Base-by-base conservation (phyloP, 169 alveolate genomes). In the Plasmodium blacklocki region DNA sequence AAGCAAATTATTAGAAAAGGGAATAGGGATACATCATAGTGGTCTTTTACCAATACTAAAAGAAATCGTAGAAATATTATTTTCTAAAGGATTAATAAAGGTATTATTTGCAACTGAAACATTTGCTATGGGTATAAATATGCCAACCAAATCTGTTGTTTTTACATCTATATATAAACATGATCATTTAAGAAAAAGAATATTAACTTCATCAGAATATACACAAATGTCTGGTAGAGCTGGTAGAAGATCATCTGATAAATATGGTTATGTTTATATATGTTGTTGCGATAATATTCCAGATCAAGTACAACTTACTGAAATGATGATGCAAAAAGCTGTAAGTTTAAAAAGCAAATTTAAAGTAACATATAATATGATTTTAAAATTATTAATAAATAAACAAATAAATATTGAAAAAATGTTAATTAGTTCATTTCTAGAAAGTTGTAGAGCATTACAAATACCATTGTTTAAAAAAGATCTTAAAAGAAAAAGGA, bases 191-290 rank as follows among this genome's bases (percentile, higher is more conserved):
- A 89, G 95, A 43, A 80, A 93, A 26, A 95, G 98, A 56, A 92
- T 94, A 59, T 92, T 99, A 45, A 94, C 96, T 11, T 96, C 99
- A 11, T 95, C 99, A n/a, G 99, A 99, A 90, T 99, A 99, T 89
- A 96, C 99, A 8, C 91, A 98, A 94, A 98, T 98, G 99, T 97
- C 99, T 2, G 99, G 99, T 3, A 96, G 99, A 88, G 99, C 99
- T 3, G 99, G 99, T 18, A 96, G 99, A 80, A 96, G 99, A 92
- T 99, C 99, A 12, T 95, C 98, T 47, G 99, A 99, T 91, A 89
- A 90, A 3, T 95, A 94, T 64, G 99, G 99, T 11, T 95, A 96
- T 88, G 99, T 98, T 3, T 97, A 97, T 83, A 89, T 99, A 15
- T 96, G 96, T 63, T 90, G 99, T 59, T 92, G 95, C 1, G 97